These are phyloP conservation scores for Neoarthrinium moseri DNA, from an alignment of 2,329 filamentous ascomycete species.

Conservation along the genomic window DNA sequence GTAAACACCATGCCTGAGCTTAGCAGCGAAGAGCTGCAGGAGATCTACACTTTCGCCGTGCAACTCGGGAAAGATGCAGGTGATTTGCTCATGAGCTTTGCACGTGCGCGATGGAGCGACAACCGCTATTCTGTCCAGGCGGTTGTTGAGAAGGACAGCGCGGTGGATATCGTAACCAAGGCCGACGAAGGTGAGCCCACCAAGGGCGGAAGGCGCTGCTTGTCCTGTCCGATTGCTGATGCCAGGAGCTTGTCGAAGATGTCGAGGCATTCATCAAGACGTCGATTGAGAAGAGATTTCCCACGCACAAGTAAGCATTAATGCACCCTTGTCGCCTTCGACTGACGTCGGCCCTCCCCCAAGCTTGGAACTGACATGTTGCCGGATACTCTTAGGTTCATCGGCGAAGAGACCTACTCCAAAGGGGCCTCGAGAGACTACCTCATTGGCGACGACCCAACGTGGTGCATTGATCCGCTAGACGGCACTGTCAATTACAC, in stretches of 20 bases:
- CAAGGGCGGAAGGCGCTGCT: neutral
- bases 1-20: conserved; percentile 20
- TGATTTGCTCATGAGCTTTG: conserved; percentile 62
- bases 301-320: conserved; percentile 60
- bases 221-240: neutral
- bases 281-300: conserved; percentile 59
- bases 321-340: neutral
- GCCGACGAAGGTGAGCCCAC: conserved; percentile 63
- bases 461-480: conserved; percentile 76
- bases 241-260: conserved; percentile 41
- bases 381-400: conserved; percentile 51
- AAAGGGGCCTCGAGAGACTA: conserved; percentile 67
- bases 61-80: conserved; percentile 71
- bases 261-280: conserved; percentile 69
- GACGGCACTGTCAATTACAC: conserved; percentile 83
- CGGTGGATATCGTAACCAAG: conserved; percentile 76
- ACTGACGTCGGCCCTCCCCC: too few relatives aligned
- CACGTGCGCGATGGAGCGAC: conserved; percentile 52
- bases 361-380: neutral
- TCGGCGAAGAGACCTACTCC: conserved; percentile 76
- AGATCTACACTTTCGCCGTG: conserved; percentile 69
- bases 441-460: conserved; percentile 61
- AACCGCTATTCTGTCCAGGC: conserved; percentile 29
- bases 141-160: conserved; percentile 68
- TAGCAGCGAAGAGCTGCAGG: conserved; percentile 51